phyloP scores from a whole-genome alignment of 179 eudicot species.

The Camellia oleifera region DNA sequence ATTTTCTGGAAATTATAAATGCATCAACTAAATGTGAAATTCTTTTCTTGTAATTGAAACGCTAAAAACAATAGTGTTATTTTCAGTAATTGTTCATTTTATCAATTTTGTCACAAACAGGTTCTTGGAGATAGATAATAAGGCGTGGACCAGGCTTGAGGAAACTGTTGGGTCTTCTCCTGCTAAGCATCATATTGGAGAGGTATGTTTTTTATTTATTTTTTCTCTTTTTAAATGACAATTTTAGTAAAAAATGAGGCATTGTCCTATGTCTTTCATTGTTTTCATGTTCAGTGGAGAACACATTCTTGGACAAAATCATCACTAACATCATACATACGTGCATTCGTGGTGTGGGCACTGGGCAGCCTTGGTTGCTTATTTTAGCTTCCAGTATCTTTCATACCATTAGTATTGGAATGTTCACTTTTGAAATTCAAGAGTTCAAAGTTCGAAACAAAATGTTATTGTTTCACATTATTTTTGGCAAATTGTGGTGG shows the following conservation, averaged over 20 bases:
- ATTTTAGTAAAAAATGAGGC: not conserved
- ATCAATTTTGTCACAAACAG: constrained; percentile 28
- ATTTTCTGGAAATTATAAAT: not conserved
- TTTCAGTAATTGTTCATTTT: not conserved
- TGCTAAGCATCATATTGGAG: constrained; percentile 70
- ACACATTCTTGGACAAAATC: not conserved
- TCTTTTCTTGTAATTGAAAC: not conserved
- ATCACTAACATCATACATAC: not conserved
- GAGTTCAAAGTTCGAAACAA: not conserved
- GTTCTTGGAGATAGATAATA: constrained; percentile 64
- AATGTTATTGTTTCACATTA: not conserved
- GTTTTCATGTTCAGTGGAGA: not conserved
- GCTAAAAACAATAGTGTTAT: not conserved
- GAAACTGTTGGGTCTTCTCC: constrained; percentile 62
- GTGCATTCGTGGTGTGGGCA: not conserved
- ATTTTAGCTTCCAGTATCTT: not conserved
- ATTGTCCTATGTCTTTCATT: not conserved
- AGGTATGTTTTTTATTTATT: constrained; percentile 38
- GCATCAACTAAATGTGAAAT: not conserved
- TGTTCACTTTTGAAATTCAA: not conserved
- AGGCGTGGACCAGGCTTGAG: constrained; percentile 84
- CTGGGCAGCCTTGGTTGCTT: not conserved
- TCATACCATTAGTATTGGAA: not conserved
- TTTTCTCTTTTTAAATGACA: not conserved
- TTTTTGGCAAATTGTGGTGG: not conserved